Evolutionary conservation across 805 yeast genomes (phyloP).

Genomic region (Kuraishia cidri): DNA sequence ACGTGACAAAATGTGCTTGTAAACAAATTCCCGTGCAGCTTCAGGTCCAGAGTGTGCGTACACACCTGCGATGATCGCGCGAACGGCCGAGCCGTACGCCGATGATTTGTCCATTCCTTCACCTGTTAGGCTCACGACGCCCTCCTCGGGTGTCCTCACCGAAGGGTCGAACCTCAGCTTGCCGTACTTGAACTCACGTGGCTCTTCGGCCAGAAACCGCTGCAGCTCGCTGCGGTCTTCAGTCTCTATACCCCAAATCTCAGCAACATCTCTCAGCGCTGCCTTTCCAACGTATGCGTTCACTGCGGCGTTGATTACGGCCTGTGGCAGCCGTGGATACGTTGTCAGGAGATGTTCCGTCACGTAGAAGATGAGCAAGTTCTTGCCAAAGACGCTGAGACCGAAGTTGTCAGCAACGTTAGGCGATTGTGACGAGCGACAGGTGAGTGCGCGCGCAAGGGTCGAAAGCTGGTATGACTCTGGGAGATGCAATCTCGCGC

Average conservation of each 20-base stretch:
- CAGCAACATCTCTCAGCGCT: slow-evolving; percentile 59
- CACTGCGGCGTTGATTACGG: slow-evolving; percentile 66
- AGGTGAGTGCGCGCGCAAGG: slow-evolving; percentile 74
- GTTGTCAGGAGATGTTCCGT: slow-evolving; percentile 63
- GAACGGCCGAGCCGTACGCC: slow-evolving; percentile 62
- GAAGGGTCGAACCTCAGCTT: slow-evolving; percentile 39
- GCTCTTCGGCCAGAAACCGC: slow-evolving; percentile 60
- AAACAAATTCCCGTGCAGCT: slow-evolving; percentile 59
- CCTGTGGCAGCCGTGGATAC: slow-evolving; percentile 87
- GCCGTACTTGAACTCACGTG: slow-evolving; percentile 61
- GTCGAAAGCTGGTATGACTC: slow-evolving; percentile 47
- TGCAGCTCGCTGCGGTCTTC: slow-evolving; percentile 59
- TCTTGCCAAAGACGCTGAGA: slow-evolving; percentile 74
- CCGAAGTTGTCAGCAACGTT: slow-evolving; percentile 68
- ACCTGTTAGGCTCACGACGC: slow-evolving; percentile 39
- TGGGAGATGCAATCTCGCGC: slow-evolving; percentile 65
- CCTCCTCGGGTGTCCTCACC: slow-evolving; percentile 31
- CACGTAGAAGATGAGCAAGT: slow-evolving; percentile 65
- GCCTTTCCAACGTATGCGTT: slow-evolving; percentile 66
- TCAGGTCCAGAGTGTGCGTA: slow-evolving; percentile 66
- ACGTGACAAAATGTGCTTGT: slow-evolving; percentile 73
- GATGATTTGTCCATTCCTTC: slow-evolving; percentile 23
- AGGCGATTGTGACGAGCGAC: slow-evolving; percentile 23
- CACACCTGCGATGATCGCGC: slow-evolving; percentile 77
- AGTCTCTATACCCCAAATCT: slow-evolving; percentile 82